Percentiles rank a stretch among this genome's conserved stretches.
phyloP scores from a whole-genome alignment of 1,284 basidiomycete species.

The Ustilago curta region DNA sequence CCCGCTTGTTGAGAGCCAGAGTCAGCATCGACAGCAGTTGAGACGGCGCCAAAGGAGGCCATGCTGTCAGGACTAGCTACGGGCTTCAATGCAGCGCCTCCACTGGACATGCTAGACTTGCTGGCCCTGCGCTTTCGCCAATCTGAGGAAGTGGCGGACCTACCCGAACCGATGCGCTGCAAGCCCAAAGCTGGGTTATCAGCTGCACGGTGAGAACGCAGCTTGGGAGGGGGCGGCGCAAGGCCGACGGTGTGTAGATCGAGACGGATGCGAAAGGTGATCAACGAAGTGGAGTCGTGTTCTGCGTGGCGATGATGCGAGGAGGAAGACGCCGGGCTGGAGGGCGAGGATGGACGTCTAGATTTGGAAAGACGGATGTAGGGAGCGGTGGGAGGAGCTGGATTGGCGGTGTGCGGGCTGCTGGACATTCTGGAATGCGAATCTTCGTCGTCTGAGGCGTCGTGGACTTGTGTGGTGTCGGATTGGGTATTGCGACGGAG shows the following conservation, averaged over 20 bases:
- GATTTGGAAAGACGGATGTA: slow-evolving; percentile 47
- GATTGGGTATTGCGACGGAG: slow-evolving; percentile 38
- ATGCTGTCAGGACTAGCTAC: slow-evolving; percentile 33
- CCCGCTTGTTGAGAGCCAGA: slow-evolving; percentile 16
- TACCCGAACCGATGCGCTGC: slow-evolving; percentile 30
- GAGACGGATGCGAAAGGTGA: slow-evolving; percentile 56
- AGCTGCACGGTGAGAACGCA: slow-evolving; percentile 20
- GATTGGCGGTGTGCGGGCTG: slow-evolving; percentile 18
- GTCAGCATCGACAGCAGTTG: slow-evolving; percentile 19
- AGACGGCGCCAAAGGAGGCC: slow-evolving; percentile 25
- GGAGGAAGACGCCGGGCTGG: slow-evolving; percentile 17
- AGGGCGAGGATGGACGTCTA: slow-evolving; percentile 10
- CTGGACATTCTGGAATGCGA: slow-evolving; percentile 39
- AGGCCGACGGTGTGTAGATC: slow-evolving; percentile 59
- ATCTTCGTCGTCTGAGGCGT: slow-evolving; percentile 45
- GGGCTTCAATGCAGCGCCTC: slow-evolving; percentile 17
- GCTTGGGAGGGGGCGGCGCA: slow-evolving; percentile 47
- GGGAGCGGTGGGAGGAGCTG: slow-evolving; percentile 38
- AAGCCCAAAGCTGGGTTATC: slow-evolving; percentile 13
- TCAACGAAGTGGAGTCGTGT: slow-evolving; percentile 11
- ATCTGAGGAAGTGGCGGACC: slow-evolving; percentile 29
- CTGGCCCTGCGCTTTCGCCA: slow-evolving; percentile 30
- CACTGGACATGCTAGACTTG: slow-evolving; percentile 29
- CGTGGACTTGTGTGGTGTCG: slow-evolving; percentile 26
- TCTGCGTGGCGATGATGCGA: slow-evolving; percentile 24